These are phyloP conservation scores for Suillus subaureus DNA, from an alignment of 768 basidiomycete species.

Conservation along the genomic window DNA sequence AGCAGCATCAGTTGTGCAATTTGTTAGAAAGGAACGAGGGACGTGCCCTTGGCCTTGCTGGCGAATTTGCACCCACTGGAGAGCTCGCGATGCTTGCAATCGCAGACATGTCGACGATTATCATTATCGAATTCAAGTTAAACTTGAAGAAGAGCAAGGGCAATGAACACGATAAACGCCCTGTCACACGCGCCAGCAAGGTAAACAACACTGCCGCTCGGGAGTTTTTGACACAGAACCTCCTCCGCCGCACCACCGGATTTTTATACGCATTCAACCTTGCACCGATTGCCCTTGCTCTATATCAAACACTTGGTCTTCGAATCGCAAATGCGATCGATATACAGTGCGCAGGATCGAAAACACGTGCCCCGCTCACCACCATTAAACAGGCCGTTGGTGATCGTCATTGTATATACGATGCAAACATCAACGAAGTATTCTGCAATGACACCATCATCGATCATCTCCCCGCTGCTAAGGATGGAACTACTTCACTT, in stretches of 20 bases:
- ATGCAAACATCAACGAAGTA: slow-evolving; percentile 18
- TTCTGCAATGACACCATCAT: slow-evolving; percentile 14
- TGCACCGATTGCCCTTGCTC: slow-evolving; percentile 29
- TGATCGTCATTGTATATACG: slow-evolving; percentile 4
- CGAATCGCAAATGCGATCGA: slow-evolving; percentile 37
- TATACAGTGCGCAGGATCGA: slow-evolving; percentile 24
- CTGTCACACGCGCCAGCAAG: slow-evolving; percentile 16
- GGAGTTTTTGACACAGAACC: slow-evolving; percentile 31
- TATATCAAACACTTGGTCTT: slow-evolving; percentile 34
- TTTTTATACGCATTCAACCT: slow-evolving; percentile 35
- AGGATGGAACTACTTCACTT: slow-evolving; percentile 20
- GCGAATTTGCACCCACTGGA: slow-evolving; percentile 22
- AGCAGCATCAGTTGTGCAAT: slow-evolving; percentile 20
- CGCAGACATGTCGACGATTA: slow-evolving; percentile 27
- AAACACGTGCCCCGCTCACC: slow-evolving; percentile 19
- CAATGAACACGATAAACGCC: slow-evolving; percentile 33
- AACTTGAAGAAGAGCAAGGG: slow-evolving; percentile 37
- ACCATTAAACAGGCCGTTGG: slow-evolving; percentile 20
- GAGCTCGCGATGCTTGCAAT: slow-evolving; percentile 28
- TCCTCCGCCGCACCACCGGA: slow-evolving; percentile 30
- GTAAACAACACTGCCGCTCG: slow-evolving; percentile 16
- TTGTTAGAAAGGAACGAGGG: slow-evolving; percentile 35
- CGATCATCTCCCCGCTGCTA: background rate
- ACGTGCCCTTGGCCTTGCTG: slow-evolving; percentile 33
- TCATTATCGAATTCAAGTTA: slow-evolving; percentile 28